Evolutionary conservation across 331 rosid species (phyloP).

Genomic region (Quercus phellos): DNA sequence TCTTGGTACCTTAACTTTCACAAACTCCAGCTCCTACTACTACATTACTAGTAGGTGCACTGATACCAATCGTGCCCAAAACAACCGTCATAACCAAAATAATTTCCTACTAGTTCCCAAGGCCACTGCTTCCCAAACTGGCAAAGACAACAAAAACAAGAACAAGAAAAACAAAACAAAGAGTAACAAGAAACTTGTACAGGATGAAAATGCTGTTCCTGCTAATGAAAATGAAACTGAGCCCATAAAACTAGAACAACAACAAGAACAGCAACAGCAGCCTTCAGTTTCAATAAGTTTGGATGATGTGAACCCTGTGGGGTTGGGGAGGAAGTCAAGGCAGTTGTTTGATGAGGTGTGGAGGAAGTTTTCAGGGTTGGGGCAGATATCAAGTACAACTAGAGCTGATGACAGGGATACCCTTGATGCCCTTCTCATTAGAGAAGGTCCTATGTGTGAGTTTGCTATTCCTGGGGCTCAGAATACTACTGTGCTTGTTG

Average conservation of each 20-base stretch:
- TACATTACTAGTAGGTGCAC: not conserved
- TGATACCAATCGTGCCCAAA: not conserved
- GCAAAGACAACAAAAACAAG: constrained; percentile 22
- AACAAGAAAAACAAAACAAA: constrained; percentile 13
- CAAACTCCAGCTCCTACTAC: constrained; percentile 1
- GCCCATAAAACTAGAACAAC: not conserved
- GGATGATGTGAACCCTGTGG: constrained; percentile 90
- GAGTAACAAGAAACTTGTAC: not conserved
- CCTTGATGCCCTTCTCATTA: constrained; percentile 68
- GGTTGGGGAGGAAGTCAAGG: constrained; percentile 77
- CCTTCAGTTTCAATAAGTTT: constrained; percentile 46
- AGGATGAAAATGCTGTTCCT: not conserved
- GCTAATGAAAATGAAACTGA: constrained; percentile 4
- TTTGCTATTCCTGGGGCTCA: constrained; percentile 92
- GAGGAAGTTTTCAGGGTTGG: constrained; percentile 91
- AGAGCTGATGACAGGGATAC: constrained; percentile 63
- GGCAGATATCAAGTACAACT: constrained; percentile 89
- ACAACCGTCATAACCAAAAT: constrained; percentile 6
- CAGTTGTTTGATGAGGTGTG: constrained; percentile 88
- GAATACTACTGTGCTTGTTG: constrained; percentile 84
- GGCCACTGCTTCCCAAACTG: constrained; percentile 35
- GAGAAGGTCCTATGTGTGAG: constrained; percentile 94
- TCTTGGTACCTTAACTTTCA: constrained; percentile 20
- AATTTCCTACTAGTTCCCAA: constrained; percentile 15
- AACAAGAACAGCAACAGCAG: constrained; percentile 31